Base-by-base conservation (phyloP, 805 yeast species). In the Hanseniaspora meyeri region DNA sequence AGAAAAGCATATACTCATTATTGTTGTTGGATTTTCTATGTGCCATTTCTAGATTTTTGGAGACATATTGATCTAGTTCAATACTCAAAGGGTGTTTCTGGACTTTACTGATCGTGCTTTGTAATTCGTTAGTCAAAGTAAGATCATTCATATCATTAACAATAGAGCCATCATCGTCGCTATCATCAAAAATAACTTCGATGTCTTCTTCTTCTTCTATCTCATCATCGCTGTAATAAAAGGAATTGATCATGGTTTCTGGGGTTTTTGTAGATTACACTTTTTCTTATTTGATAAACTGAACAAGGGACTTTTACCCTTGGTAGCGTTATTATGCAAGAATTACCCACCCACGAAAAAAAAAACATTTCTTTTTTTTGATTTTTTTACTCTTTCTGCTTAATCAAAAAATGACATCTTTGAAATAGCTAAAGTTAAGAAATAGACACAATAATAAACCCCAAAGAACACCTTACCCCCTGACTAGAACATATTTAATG, bases 181-280 rank as follows among this genome's bases (percentile, higher is more conserved):
- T 53, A 14, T 53, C 57, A 32, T 53, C 57, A 46, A 53, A 53
- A 11, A 45, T 10, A 8, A 53, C 38, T 34, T 53, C 57, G 2
- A 53, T 34, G 16, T 53, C 57, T 4, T 53, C 57, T 12, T 53
- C 57, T 12, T 46, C 31, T 8, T 50, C 56, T 45, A 31, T 31
- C 34, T 45, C 48, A 10, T 31, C 37, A n/a, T 46, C 49, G 11
- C 49, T 46, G 11, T 34, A 46, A 20, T 46, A 46, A 12, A 32
- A 46, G 3, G 40, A 19, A 12, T 20, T 46, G 16, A 24, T 11
- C 45, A 42, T 42, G 14, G 31, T 24, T 12, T 3, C 10, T 42
- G 10, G 20, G 43, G 14, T 40, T 19, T 7, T 8, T 11, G n/a
- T n/a, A 10, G n/a, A 40, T 40, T 40, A 3, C 29, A 20, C 24